Evolutionary conservation across 1,139 yeast genomes (phyloP).

Genomic region (Barnettozyma hawaiiensis): DNA sequence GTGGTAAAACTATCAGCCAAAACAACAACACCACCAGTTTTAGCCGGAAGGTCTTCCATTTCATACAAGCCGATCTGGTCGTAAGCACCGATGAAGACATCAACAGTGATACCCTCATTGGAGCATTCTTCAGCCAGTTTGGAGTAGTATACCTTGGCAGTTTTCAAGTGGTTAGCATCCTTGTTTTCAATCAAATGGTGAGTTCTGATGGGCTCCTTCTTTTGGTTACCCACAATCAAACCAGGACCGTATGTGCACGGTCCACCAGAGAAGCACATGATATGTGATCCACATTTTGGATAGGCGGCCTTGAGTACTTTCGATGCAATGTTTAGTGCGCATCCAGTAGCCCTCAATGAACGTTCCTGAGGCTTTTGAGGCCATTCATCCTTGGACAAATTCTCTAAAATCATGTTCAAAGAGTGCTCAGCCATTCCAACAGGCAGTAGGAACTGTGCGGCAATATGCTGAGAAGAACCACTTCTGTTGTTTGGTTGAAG

Average conservation of each 20-base stretch:
- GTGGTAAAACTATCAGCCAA: slow-evolving; percentile 61
- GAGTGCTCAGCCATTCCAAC: slow-evolving; percentile 42
- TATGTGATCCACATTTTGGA: slow-evolving; percentile 52
- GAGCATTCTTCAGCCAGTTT: slow-evolving; percentile 37
- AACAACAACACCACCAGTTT: slow-evolving; percentile 58
- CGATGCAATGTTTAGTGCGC: slow-evolving; percentile 59
- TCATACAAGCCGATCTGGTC: slow-evolving; percentile 64
- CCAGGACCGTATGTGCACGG: slow-evolving; percentile 92
- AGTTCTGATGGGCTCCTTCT: slow-evolving; percentile 85
- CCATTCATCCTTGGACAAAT: slow-evolving; percentile 48
- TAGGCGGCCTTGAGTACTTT: slow-evolving; percentile 43
- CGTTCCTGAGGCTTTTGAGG: slow-evolving; percentile 45
- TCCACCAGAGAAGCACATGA: slow-evolving; percentile 71
- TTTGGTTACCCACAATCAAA: slow-evolving; percentile 73
- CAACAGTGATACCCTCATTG: slow-evolving; percentile 47
- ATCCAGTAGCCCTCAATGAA: slow-evolving; percentile 56
- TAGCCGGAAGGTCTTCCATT: slow-evolving; percentile 53
- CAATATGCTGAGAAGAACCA: slow-evolving; percentile 6
- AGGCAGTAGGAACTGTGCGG: slow-evolving; percentile 28
- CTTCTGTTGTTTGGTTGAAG: slow-evolving; percentile 19
- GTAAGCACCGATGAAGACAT: slow-evolving; percentile 56
- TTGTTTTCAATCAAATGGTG: slow-evolving; percentile 83
- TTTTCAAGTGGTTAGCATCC: slow-evolving; percentile 75
- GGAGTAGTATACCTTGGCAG: slow-evolving; percentile 61
- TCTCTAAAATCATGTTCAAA: slow-evolving; percentile 48